Evolutionary conservation across 2,329 filamentous ascomycete species (phyloP), one percentile per base, ranked within the genome.

Genomic region (Alternaria rosae): DNA sequence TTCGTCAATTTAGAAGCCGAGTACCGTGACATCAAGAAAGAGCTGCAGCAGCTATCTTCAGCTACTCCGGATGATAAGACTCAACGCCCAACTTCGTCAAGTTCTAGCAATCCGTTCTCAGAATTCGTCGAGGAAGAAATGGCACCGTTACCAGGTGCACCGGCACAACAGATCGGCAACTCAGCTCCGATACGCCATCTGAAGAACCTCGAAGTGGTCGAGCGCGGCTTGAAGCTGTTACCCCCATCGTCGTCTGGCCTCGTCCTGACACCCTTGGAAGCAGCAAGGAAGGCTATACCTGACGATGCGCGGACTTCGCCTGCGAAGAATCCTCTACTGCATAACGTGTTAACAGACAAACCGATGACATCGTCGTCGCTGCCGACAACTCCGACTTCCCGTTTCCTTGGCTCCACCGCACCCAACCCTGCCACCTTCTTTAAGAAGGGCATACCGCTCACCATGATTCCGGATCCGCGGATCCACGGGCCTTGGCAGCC

Each of bases 1-100:
- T 98, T 97, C 75, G 87, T 99, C 75, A 99, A 99, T 71, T 85
- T 99, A 59, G 91, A 96, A 74, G 93, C 98, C 74, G 94, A 99
- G 76, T 97, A 91, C 68, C 83, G 87, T 1, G 82, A 86, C 25
- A 90, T 97, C 51, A 84, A 87, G 63, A 79, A 85, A 15, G 87
- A 93, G 68, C 83, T 97, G 5, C 72, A 75, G 28, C 71, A 75
- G 44, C 70, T 69, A 3, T 64, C 67, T 0, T 43, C 61, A 10
- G 52, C 57, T 2, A 54, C 62, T n/a, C 69, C 70, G 7, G 55
- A 56, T 45, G 51, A 59, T 57, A 47, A 44, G 1, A 58, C 63
- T 6, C 47, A 50, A 43, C 51, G 57, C 48, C 21, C 64, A 9
- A 54, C 69, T 13, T 65, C 68, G 10, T 52, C 76, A 21, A 74